Percentiles rank a stretch among this genome's conserved stretches.
phyloP scores from a whole-genome alignment of 768 basidiomycete genomes.

The Trametes meyenii region DNA sequence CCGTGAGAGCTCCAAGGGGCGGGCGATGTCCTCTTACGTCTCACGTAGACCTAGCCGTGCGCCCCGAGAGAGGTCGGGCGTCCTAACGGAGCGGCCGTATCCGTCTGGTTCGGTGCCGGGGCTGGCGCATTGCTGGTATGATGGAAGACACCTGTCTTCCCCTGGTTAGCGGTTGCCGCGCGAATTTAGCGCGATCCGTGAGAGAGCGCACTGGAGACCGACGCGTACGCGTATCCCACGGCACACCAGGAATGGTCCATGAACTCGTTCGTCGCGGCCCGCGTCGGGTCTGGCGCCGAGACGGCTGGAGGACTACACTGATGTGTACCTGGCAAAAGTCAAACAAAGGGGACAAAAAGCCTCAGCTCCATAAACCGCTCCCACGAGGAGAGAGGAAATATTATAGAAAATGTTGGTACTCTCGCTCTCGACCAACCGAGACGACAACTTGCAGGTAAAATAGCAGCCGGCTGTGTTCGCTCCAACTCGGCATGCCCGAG shows the following conservation, averaged over 20 bases:
- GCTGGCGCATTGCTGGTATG: slow-evolving; percentile 5
- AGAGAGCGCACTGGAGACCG: neutral
- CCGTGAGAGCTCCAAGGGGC: slow-evolving; percentile 1
- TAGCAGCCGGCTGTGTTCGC: neutral
- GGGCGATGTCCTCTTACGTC: neutral
- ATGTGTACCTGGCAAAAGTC: neutral
- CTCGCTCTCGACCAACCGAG: neutral
- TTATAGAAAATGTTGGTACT: too few relatives aligned
- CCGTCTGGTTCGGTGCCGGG: slow-evolving; percentile 16
- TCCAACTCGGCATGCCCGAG: neutral
- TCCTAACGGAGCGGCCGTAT: slow-evolving; percentile 1
- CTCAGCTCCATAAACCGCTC: neutral
- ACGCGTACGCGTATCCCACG: neutral
- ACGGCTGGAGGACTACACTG: neutral
- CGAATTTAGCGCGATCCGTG: slow-evolving; percentile 13
- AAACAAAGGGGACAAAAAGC: neutral
- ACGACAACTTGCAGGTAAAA: neutral
- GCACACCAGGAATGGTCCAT: neutral
- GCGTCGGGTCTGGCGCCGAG: neutral
- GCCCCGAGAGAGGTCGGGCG: slow-evolving; percentile 10
- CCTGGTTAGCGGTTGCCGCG: slow-evolving; percentile 15
- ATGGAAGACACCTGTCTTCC: slow-evolving; percentile 7
- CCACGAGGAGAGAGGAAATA: neutral
- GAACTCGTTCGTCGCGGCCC: neutral
- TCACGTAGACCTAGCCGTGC: slow-evolving; percentile 1